Evolutionary conservation across 768 basidiomycete species (phyloP), one percentile per base, ranked within the genome.

Genomic region (Kondoa malvinella): DNA sequence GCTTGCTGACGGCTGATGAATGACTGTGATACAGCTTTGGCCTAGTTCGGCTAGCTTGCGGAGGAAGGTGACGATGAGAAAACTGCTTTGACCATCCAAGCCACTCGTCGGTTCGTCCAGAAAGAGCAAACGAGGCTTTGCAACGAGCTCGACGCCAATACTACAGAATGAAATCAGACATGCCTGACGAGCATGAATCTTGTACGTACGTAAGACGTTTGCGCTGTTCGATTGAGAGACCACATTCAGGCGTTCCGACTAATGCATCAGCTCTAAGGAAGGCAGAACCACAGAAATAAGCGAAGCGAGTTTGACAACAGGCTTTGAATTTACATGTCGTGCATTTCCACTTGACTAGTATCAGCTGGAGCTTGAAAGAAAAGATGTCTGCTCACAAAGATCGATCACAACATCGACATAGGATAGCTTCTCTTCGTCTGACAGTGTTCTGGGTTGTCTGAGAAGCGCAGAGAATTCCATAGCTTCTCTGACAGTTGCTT

Each of bases 61-160:
- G 57, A 92, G 78, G 79, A 92, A 88, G 1, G 76, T 75, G 57
- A 78, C 76, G 64, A 79, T 77, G 71, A 76, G 76, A 74, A 73
- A 79, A 33, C 78, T 76, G 27, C 70, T 69, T 58, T 78, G 77
- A 34, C 75, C 75, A 64, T 79, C 78, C 25, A 72, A 67, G 33
- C 89, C 89, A 29, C 87, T 86, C 0, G 90, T 92, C 0, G 91
- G 90, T 75, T 92, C 89, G 74, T 92, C 90, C 34, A 90, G 77
- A 80, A 92, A 92, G 21, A 92, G 81, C 0, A 91, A 79, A 71
- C 86, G 84, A 0, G 88, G 88, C 75, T 89, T 91, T 3, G 88
- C 88, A 57, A 88, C 89, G 4, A 92, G 79, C 75, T 90, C 88
- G 29, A 90, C 88, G 21, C 83, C 89, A 68, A 92, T 90, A 0